Evolutionary conservation across 306 rosid species (phyloP).

Genomic region (Corylus avellana): DNA sequence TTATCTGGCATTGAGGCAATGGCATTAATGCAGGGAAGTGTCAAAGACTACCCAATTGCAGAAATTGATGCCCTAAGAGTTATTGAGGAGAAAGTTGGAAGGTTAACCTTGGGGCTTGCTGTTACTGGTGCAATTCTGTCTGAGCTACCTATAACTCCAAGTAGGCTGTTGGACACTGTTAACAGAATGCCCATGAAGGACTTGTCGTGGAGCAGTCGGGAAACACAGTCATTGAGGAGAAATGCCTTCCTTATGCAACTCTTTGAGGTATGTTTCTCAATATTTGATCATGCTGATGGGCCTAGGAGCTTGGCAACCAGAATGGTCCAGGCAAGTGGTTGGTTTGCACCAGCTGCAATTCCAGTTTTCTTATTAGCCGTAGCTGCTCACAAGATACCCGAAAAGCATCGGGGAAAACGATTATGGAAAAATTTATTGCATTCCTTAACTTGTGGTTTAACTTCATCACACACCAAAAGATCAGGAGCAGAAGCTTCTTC

Average conservation of each 20-base stretch:
- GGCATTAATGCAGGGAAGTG: conserved; percentile 69
- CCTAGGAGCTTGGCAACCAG: conserved; percentile 85
- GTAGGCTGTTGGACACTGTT: conserved; percentile 71
- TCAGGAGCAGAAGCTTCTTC: conserved; percentile 85
- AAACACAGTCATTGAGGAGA: conserved; percentile 46
- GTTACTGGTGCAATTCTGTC: conserved; percentile 74
- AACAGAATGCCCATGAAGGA: conserved; percentile 85
- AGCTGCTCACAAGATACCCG: conserved; percentile 74
- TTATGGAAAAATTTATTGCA: conserved; percentile 53
- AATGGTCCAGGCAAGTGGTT: conserved; percentile 81
- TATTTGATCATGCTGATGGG: conserved; percentile 87
- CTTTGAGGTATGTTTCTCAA: conserved; percentile 85
- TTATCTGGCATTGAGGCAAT: conserved; percentile 82
- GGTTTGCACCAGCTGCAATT: conserved; percentile 81
- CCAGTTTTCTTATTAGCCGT: conserved; percentile 58
- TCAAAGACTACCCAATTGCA: conserved; percentile 57
- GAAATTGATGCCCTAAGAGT: conserved; percentile 79
- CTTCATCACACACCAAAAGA: conserved; percentile 59
- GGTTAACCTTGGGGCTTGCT: conserved; percentile 75
- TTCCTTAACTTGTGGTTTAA: conserved; percentile 58
- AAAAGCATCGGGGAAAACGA: conserved; percentile 46
- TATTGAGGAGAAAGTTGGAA: conserved; percentile 75
- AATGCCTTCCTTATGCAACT: conserved; percentile 77
- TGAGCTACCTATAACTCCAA: conserved; percentile 81
- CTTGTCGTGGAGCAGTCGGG: conserved; percentile 65